These are phyloP conservation scores for Boletus rufocinnamomeus DNA, from an alignment of 768 basidiomycete genomes.

Conservation along the genomic window DNA sequence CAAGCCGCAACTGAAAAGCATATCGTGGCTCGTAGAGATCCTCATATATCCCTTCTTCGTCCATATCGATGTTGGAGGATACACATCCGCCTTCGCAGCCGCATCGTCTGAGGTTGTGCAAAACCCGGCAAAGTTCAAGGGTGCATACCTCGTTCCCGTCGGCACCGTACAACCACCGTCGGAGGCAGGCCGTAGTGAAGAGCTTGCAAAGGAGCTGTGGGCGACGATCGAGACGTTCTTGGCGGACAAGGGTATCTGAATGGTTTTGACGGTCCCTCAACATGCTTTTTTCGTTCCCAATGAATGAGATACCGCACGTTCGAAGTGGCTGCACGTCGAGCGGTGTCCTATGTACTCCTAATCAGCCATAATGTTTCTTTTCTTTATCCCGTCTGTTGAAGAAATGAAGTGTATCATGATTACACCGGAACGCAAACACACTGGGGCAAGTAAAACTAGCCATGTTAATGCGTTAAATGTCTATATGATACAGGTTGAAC, in stretches of 20 bases:
- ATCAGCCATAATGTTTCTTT: no score
- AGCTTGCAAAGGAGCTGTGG: no score
- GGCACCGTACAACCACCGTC: no score
- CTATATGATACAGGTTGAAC: no score
- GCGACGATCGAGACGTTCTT: constrained; percentile 32
- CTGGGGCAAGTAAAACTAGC: no score
- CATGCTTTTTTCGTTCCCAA: not conserved
- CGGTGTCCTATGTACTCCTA: not conserved
- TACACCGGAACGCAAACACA: no score
- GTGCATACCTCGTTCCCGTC: no score
- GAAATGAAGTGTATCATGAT: no score
- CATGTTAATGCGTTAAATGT: no score
- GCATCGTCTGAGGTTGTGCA: constrained; percentile 26
- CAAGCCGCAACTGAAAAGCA: constrained; percentile 18
- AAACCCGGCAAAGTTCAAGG: constrained; percentile 28
- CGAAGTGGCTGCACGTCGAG: not conserved
- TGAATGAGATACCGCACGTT: not conserved
- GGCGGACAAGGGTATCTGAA: constrained; percentile 24
- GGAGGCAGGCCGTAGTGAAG: no score
- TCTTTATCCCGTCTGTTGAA: no score
- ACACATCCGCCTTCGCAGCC: constrained; percentile 34
- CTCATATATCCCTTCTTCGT: constrained; percentile 23
- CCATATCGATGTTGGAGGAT: constrained; percentile 26
- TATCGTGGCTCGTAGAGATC: constrained; percentile 25
- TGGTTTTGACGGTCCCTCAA: not conserved